These are phyloP conservation scores for Trifolium pratense DNA, from an alignment of 306 rosid genomes.

Conservation along the genomic window DNA sequence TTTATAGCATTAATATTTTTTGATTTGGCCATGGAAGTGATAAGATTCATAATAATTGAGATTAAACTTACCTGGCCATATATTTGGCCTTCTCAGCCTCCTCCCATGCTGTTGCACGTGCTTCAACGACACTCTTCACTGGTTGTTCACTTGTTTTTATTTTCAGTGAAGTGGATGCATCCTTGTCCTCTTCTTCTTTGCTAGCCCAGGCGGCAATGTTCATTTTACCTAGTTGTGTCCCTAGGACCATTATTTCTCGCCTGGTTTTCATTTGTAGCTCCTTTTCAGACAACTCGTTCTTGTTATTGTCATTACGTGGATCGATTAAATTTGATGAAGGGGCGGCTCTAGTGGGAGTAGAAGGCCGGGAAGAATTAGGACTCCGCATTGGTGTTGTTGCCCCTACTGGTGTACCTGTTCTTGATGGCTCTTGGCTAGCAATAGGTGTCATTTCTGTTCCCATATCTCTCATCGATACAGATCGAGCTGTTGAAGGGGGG, in stretches of 20 bases:
- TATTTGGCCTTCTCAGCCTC: constrained; percentile 94
- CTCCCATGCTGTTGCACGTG: constrained; percentile 95
- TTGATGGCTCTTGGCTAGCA: constrained; percentile 97
- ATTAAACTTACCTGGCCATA: constrained; percentile 73
- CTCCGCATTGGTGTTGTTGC: constrained; percentile 94
- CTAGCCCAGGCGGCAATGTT: constrained; percentile 99
- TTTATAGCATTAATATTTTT: background rate
- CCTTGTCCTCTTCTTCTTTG: constrained; percentile 89
- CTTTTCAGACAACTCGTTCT: constrained; percentile 72
- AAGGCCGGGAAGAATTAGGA: constrained; percentile 81
- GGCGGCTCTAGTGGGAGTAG: constrained; percentile 76
- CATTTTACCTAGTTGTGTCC: constrained; percentile 89
- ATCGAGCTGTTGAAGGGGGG: constrained; percentile 91
- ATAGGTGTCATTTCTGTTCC: constrained; percentile 99
- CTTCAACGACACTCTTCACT: constrained; percentile 62
- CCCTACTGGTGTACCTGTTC: constrained; percentile 94
- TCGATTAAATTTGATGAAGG: constrained; percentile 44
- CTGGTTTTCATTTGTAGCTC: constrained; percentile 94
- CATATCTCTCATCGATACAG: constrained; percentile 99
- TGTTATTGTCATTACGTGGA: constrained; percentile 46
- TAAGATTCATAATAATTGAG: background rate
- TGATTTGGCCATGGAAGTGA: background rate
- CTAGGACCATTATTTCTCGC: constrained; percentile 89
- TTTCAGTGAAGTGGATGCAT: constrained; percentile 80
- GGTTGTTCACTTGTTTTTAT: constrained; percentile 50